Conservation (phyloP, 139 green algal genomes). For the Gonium pectorale region DNA sequence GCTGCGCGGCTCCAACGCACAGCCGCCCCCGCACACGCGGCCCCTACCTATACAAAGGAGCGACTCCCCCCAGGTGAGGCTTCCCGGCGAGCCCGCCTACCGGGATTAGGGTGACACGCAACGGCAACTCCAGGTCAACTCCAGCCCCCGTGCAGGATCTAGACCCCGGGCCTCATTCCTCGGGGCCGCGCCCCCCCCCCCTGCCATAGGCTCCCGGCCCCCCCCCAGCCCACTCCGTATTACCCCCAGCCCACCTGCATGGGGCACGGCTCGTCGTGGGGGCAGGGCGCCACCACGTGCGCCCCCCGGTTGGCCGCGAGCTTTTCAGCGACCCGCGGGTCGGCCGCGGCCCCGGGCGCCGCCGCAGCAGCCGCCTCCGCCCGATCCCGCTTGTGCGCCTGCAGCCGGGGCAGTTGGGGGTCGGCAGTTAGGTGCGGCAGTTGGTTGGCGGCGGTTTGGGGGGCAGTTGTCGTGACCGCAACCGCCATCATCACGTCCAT, state of each 20-base stretch:
- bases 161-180: background rate
- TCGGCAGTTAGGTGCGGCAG: too few relatives aligned
- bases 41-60: too few relatives aligned
- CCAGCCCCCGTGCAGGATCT: too few relatives aligned
- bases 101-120: too few relatives aligned
- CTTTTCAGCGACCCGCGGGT: conserved; percentile 39
- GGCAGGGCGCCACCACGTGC: conserved; percentile 86
- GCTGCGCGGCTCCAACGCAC: too few relatives aligned
- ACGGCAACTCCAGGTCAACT: too few relatives aligned
- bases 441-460: too few relatives aligned
- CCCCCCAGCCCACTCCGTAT: background rate
- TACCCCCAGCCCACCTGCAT: conserved; percentile 47
- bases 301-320: conserved; percentile 43
- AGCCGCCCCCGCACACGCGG: too few relatives aligned
- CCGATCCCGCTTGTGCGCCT: background rate
- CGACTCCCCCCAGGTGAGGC: too few relatives aligned
- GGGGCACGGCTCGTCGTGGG: conserved; percentile 85
- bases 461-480: too few relatives aligned
- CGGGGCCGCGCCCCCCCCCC: too few relatives aligned
- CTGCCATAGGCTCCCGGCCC: background rate
- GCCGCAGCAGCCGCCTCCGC: background rate
- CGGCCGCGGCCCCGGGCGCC: background rate
- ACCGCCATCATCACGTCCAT: background rate
- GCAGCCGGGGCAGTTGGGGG: background rate
- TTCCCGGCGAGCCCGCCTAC: too few relatives aligned